Conservation (phyloP, 2,329 filamentous ascomycete species). For the Paecilomyces sp. region DNA sequence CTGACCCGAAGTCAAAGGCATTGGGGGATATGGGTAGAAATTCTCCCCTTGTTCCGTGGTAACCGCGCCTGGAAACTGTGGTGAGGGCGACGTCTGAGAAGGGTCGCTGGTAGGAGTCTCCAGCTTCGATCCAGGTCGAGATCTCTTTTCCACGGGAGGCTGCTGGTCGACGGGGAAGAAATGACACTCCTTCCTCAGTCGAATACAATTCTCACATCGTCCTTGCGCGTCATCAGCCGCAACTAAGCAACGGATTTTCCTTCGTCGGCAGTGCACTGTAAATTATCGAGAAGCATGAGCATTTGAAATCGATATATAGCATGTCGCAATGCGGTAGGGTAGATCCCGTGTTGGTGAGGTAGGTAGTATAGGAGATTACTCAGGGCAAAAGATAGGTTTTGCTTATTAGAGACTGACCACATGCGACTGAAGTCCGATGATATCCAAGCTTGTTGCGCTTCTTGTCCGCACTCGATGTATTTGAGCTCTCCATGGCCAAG, state of each 20-base stretch:
- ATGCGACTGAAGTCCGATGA: slow-evolving; percentile 89
- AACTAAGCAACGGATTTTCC: slow-evolving; percentile 87
- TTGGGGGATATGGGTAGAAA: slow-evolving; percentile 28
- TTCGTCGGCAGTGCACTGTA: slow-evolving; percentile 78
- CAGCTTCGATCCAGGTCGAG: slow-evolving; percentile 36
- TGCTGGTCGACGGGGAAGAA: slow-evolving; percentile 84
- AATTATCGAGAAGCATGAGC: slow-evolving; percentile 1
- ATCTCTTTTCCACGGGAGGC: slow-evolving; percentile 45
- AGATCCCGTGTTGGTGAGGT: not conserved
- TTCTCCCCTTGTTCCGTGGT: slow-evolving; percentile 26
- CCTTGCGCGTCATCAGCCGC: slow-evolving; percentile 64
- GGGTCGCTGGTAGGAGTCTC: slow-evolving; percentile 39
- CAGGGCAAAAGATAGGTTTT: slow-evolving; percentile 1
- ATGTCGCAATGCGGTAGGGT: not conserved
- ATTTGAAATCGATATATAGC: not conserved
- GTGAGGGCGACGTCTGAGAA: slow-evolving; percentile 45
- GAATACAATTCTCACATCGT: slow-evolving; percentile 86
- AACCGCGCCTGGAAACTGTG: slow-evolving; percentile 12
- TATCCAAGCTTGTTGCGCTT: slow-evolving; percentile 90
- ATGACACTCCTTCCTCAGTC: slow-evolving; percentile 88
- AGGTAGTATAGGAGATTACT: not conserved
- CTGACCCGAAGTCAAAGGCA: slow-evolving; percentile 25
- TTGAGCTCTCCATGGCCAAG: slow-evolving; percentile 28
- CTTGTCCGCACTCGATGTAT: slow-evolving; percentile 48
- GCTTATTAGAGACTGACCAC: slow-evolving; percentile 60